Evolutionary conservation across 768 basidiomycete genomes (phyloP).

Genomic region (Hypholoma fasciculare): DNA sequence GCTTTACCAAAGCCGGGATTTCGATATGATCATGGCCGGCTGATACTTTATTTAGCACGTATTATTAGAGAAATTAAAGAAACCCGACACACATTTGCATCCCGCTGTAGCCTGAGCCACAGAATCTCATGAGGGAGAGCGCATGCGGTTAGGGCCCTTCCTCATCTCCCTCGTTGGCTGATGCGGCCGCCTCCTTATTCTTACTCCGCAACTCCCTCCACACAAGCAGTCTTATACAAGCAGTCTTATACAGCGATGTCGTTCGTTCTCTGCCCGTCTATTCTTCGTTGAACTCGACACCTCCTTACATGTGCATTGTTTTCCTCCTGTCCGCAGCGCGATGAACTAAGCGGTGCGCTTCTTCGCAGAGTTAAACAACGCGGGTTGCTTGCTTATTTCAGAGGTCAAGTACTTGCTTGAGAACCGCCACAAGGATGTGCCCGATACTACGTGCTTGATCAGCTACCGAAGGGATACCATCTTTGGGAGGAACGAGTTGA

Average conservation of each 20-base stretch:
- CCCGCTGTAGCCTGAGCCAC: slow-evolving; percentile 88
- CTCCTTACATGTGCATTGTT: neutral
- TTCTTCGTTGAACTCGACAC: slow-evolving; percentile 7
- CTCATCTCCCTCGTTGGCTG: slow-evolving; percentile 22
- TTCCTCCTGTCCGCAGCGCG: neutral
- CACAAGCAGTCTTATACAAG: too few species aligned
- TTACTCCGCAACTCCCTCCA: slow-evolving; percentile 46
- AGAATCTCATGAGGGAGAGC: slow-evolving; percentile 88
- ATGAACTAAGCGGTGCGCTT: neutral
- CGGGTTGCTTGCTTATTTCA: slow-evolving; percentile 87
- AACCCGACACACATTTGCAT: slow-evolving; percentile 97
- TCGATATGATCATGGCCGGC: slow-evolving; percentile 65
- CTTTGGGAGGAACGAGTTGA: neutral
- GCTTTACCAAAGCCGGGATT: slow-evolving; percentile 84
- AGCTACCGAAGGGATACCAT: neutral
- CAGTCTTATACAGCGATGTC: neutral
- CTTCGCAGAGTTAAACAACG: slow-evolving; percentile 80
- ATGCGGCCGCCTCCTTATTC: slow-evolving; percentile 29
- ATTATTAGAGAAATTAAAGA: neutral
- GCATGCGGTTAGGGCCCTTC: slow-evolving; percentile 72
- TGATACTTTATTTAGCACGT: slow-evolving; percentile 23
- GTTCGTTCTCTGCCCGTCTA: slow-evolving; percentile 6
- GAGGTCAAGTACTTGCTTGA: slow-evolving; percentile 91
- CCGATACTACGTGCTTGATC: slow-evolving; percentile 76
- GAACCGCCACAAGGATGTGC: slow-evolving; percentile 84